Percentiles rank a stretch among this genome's conserved stretches.
phyloP scores from a whole-genome alignment of 129 eudicot species.

The Arctium lappa region DNA sequence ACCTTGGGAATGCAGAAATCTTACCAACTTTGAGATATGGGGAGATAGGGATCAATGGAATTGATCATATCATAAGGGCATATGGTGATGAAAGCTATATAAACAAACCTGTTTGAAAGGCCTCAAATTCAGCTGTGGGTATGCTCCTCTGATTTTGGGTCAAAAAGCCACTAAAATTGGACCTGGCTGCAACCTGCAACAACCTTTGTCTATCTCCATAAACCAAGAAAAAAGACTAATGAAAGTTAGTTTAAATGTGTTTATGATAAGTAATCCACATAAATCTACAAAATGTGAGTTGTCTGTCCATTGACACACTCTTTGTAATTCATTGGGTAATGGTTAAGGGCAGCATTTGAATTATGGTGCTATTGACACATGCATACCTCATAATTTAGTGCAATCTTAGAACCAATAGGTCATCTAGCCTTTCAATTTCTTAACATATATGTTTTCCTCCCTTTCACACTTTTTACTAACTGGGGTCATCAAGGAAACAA shows the following conservation, averaged over 20 bases:
- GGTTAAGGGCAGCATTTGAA: not conserved
- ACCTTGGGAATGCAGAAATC: constrained; percentile 22
- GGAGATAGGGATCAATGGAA: constrained; percentile 21
- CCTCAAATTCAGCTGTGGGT: not conserved
- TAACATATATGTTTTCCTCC: too few relatives aligned
- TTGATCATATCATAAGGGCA: constrained; percentile 16
- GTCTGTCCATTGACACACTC: not conserved
- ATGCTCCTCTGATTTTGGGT: not conserved
- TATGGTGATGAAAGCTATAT: constrained; percentile 15
- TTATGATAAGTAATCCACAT: not conserved
- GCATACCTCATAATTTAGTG: too few relatives aligned
- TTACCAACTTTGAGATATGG: constrained; percentile 14
- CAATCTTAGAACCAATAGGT: too few relatives aligned
- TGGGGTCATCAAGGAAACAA: too few relatives aligned
- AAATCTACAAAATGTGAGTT: not conserved
- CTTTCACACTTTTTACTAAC: too few relatives aligned
- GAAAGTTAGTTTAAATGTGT: not conserved
- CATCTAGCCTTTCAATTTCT: too few relatives aligned
- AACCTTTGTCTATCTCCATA: not conserved
- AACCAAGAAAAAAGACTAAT: not conserved
- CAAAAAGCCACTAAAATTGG: not conserved
- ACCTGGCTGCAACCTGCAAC: not conserved
- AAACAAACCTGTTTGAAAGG: constrained; percentile 2
- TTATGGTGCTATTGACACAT: too few relatives aligned
- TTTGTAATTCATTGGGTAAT: not conserved